Evolutionary conservation across 805 yeast genomes (phyloP), one percentile per base, ranked within the genome.

Genomic region (Kluyveromyces siamensis): DNA sequence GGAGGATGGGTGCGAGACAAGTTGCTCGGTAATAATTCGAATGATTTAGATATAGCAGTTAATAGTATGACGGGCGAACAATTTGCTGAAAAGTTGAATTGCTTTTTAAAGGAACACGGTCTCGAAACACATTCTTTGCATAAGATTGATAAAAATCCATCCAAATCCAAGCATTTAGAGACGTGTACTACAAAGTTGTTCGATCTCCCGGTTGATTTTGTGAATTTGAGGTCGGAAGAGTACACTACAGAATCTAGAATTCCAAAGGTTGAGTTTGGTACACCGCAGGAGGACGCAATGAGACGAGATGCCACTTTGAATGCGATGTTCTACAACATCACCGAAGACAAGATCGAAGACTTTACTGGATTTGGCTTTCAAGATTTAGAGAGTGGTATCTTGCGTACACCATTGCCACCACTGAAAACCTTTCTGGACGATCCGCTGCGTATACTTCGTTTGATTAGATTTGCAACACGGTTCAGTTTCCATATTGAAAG

Each of bases 1-100:
- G 99, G 99, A 36, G 99, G 99, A 0, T 91, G 99, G 99, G 99
- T 93, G 2, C 76, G 99, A 57, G 99, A 93, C 65, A 93, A 93
- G 67, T 70, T 93, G 27, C 70, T 93, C 30, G 95, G 96, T 0
- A 74, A 75, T 43, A 80, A 79, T 19, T 82, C 91, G 40, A 81
- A 91, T 60, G 99, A 93, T 64, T 72, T 93, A 30, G 99, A 93
- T 59, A 87, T 93, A 44, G 97, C 97, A 7, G 80, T 93, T 44
- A 89, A 93, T 65, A 73, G 73, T 48, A 68, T 87, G 60, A 79
- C 95, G 0, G 99, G 99, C 0, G 89, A 85, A 58, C 81, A 80
- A 35, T 91, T 93, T 68, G 96, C 96, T 1, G 71, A 72, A 33
- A 76, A 76, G 13, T 68, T 93, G 52, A 75, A 77, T 51, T 70